Base-by-base conservation (phyloP, 2,329 filamentous ascomycete species). In the Trichoderma koningiopsis region DNA sequence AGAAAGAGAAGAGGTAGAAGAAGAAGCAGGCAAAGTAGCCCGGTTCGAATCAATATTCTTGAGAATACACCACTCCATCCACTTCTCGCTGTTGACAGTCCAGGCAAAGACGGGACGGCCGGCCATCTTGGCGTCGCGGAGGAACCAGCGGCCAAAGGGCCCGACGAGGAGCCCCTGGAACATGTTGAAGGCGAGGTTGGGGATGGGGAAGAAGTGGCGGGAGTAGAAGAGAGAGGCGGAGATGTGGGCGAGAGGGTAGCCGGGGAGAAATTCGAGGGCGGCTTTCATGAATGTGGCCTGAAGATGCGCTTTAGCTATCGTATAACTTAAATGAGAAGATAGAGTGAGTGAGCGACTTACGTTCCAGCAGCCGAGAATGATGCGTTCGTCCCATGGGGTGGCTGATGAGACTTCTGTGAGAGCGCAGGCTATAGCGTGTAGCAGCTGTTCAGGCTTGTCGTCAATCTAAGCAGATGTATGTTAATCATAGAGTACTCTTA, bases 281-380 rank as follows among this genome's bases (percentile, higher is more conserved):
- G 91, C 81, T 8, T 88, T 85, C 22, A 97, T 82, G 79, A 91
- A 94, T 74, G 88, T 88, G 22, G 89, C 86, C 84, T 90, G 62
- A 4, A 2, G 5, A 16, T 22, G 7, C 31, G 43, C n/a, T 27
- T 61, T 33, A 55, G 43, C 31, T 27, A 13, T 35, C 33, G 16
- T 37, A 27, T 63, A 10, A 3, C 7, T 5, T 13, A 13, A 11
- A 22, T 27, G 24, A 31, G 2, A 70, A 24, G 55, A 5, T 11
- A 22, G 22, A n/a, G 10, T 27, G 59, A 49, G 27, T 14, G 49
- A 31, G 69, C 37, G 10, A 74, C 77, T 76, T 80, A 91, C 89
- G 62, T 90, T 89, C 95, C 95, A 97, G 77, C 90, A 91, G 56
- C 94, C 95, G 1, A 97, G 82, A 0, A 96, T 83, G 62, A 97